Percentiles rank a stretch among this genome's conserved stretches.
phyloP scores from a whole-genome alignment of 805 yeast genomes.

The Metschnikowia henanensis region DNA sequence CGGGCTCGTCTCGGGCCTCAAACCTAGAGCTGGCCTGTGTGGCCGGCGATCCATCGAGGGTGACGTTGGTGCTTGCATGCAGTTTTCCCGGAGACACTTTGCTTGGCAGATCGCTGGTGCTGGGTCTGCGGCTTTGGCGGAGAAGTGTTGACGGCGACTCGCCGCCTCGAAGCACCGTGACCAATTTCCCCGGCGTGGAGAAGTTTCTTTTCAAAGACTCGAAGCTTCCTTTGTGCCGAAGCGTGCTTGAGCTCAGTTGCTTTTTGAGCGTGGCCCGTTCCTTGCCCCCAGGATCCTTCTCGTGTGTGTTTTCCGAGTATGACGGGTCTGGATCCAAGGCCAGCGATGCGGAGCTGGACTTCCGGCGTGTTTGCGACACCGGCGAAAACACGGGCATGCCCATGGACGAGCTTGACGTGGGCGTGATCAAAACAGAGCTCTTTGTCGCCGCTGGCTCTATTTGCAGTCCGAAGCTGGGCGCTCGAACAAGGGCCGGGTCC shows the following conservation, averaged over 20 bases:
- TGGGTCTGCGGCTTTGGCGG: conserved; percentile 6
- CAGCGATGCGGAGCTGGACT: conserved; percentile 10
- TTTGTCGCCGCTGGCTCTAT: not conserved
- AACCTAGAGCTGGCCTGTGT: not conserved
- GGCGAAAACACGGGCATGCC: conserved; percentile 13
- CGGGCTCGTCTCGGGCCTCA: not conserved
- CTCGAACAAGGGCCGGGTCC: not conserved
- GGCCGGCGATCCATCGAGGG: conserved; percentile 2
- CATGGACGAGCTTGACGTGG: conserved; percentile 10
- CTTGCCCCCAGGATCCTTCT: not conserved
- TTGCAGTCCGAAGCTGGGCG: not conserved
- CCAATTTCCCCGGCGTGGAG: conserved; percentile 10
- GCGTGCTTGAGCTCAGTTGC: conserved; percentile 2
- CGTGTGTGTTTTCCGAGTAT: not conserved
- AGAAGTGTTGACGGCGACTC: conserved; percentile 2
- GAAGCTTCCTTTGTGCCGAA: not conserved
- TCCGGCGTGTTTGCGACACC: conserved; percentile 10
- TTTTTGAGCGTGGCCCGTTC: not conserved
- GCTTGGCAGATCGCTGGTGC: not conserved
- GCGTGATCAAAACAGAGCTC: conserved; percentile 3
- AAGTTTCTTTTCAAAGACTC: conserved; percentile 6
- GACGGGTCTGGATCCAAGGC: not conserved
- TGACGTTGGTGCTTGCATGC: not conserved
- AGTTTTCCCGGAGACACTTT: conserved; percentile 2
- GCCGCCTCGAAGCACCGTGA: conserved; percentile 1